Percentiles rank a stretch among this genome's conserved stretches.
Conservation (phyloP, 768 basidiomycete genomes). For the Calvatia gigantea region DNA sequence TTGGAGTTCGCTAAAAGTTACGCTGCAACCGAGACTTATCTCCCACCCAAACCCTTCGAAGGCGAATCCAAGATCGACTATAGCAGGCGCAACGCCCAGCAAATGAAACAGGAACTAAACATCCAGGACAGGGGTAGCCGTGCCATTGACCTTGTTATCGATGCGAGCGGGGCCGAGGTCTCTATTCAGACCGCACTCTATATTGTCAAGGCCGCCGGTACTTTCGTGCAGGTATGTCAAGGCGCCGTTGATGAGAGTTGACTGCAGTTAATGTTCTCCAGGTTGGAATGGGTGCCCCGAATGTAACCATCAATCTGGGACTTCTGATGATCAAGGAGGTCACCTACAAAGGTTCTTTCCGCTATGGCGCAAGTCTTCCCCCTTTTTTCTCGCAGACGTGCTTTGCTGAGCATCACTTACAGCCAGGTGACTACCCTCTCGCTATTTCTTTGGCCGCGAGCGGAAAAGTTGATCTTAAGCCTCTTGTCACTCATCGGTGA, state of each 20-base stretch:
- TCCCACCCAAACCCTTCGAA: slow-evolving; percentile 55
- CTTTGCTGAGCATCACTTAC: slow-evolving; percentile 5
- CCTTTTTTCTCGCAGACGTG: neutral
- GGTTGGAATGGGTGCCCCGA: slow-evolving; percentile 85
- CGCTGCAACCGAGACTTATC: slow-evolving; percentile 74
- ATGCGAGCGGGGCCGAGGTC: slow-evolving; percentile 90
- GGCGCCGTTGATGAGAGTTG: neutral
- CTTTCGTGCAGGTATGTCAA: slow-evolving; percentile 56
- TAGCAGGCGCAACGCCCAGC: slow-evolving; percentile 65
- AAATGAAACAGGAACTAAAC: slow-evolving; percentile 60
- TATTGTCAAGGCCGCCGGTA: slow-evolving; percentile 74
- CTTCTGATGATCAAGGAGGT: slow-evolving; percentile 75
- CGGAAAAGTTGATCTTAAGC: slow-evolving; percentile 82
- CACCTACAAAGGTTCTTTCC: slow-evolving; percentile 86
- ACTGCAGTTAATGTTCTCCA: slow-evolving; percentile 22
- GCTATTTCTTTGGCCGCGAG: slow-evolving; percentile 81
- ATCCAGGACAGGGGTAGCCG: slow-evolving; percentile 69
- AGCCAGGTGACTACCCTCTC: slow-evolving; percentile 84
- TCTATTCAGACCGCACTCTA: slow-evolving; percentile 86
- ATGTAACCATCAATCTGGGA: slow-evolving; percentile 72
- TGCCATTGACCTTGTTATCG: slow-evolving; percentile 82
- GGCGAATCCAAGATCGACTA: slow-evolving; percentile 70
- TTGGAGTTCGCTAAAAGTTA: slow-evolving; percentile 86
- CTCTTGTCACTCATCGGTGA: slow-evolving; percentile 85
- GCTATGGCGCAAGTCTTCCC: slow-evolving; percentile 61